These are phyloP conservation scores for Lavandula angustifolia DNA, from an alignment of 257 asterid species.

Conservation along the genomic window DNA sequence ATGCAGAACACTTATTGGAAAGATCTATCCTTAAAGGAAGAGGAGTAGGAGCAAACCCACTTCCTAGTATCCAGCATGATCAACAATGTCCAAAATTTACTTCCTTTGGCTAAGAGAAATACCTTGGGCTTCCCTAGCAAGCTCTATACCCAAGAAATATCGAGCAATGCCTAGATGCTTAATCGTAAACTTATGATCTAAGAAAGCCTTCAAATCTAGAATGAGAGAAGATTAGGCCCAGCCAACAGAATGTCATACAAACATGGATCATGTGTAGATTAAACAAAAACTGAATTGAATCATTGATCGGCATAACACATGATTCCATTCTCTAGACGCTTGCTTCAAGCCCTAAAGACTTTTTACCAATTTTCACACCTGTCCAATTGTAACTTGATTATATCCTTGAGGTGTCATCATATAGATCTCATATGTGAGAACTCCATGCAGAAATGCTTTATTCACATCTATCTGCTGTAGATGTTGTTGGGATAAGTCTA, in stretches of 20 bases:
- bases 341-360: not conserved
- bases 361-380: not conserved
- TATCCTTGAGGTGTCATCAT: not conserved
- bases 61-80: not conserved
- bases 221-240: not conserved
- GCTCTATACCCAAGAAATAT: not conserved
- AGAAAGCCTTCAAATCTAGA: not conserved
- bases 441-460: too few relatives aligned
- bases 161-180: not conserved
- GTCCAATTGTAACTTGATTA: not conserved
- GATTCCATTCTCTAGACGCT: not conserved
- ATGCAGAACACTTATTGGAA: not conserved
- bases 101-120: not conserved
- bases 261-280: not conserved
- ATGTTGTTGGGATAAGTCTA: too few relatives aligned
- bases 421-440: too few relatives aligned
- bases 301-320: not conserved
- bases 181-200: not conserved
- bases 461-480: too few relatives aligned
- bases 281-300: too few relatives aligned
- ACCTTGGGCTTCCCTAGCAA: not conserved
- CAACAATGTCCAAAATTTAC: not conserved
- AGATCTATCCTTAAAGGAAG: not conserved
- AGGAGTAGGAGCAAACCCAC: not conserved
- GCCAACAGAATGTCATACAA: not conserved